phyloP scores from a whole-genome alignment of 192 early-diverging fungal genomes.

The Linnemannia exigua region DNA sequence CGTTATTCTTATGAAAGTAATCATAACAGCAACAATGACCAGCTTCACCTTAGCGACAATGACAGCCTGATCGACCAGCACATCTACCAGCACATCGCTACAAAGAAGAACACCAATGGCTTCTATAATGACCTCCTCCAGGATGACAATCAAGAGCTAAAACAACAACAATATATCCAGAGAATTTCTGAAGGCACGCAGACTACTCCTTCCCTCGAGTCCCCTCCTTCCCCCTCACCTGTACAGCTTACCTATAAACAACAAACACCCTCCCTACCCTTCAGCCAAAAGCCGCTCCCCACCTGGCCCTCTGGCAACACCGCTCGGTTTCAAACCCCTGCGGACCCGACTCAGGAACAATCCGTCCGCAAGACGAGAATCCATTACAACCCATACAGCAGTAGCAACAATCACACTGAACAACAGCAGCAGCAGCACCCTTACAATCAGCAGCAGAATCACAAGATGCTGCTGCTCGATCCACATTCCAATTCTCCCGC shows the following conservation, averaged over 20 bases:
- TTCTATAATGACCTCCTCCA: conserved; percentile 23
- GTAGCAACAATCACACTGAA: background rate
- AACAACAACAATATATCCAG: conserved; percentile 5
- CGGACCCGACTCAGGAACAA: conserved; percentile 13
- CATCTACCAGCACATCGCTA: background rate
- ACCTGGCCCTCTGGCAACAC: conserved; percentile 35
- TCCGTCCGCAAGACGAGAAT: conserved; percentile 1
- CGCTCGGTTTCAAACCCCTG: conserved; percentile 20
- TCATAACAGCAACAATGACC: background rate
- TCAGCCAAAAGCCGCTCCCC: conserved; percentile 3
- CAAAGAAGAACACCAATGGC: conserved; percentile 18
- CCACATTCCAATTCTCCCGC: conserved; percentile 23
- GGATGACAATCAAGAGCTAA: too few relatives aligned
- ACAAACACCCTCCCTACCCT: background rate
- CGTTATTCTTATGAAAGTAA: background rate
- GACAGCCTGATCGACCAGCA: background rate
- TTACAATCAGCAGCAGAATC: conserved; percentile 8
- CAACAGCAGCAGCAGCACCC: conserved; percentile 13
- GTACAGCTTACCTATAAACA: conserved; percentile 6
- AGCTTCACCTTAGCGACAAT: background rate
- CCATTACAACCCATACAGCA: background rate
- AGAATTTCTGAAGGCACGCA: conserved; percentile 34
- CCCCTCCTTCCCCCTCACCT: background rate
- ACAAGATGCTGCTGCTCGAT: background rate
- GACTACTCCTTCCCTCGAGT: background rate